These are phyloP conservation scores for Phanerodontia chrysosporium DNA, from an alignment of 768 basidiomycete species.

Conservation along the genomic window DNA sequence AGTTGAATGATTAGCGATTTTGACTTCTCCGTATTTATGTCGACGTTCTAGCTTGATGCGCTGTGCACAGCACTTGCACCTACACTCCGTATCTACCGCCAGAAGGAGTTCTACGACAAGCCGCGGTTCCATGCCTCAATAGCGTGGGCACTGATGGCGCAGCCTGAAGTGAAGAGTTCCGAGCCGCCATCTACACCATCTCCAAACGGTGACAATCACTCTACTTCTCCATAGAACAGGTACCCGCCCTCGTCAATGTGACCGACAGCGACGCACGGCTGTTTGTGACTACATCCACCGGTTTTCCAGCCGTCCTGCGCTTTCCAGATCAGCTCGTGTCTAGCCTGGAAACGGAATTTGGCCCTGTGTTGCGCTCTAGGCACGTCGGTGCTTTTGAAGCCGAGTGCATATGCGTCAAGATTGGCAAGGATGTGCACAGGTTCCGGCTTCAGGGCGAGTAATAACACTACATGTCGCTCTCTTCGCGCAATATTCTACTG, in stretches of 20 bases:
- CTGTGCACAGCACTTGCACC: conserved; percentile 57
- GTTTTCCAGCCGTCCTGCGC: conserved; percentile 45
- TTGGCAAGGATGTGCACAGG: conserved; percentile 59
- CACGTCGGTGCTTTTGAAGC: conserved; percentile 48
- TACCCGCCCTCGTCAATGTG: neutral
- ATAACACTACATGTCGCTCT: neutral
- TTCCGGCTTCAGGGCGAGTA: conserved; percentile 20
- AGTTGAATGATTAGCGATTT: conserved; percentile 11
- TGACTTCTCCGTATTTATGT: neutral
- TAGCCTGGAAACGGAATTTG: conserved; percentile 46
- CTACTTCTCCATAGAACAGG: neutral
- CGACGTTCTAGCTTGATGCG: conserved; percentile 45
- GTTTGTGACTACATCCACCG: conserved; percentile 5
- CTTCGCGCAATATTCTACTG: too few species aligned
- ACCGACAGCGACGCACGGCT: conserved; percentile 8
- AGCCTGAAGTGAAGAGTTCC: neutral
- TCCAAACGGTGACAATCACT: neutral
- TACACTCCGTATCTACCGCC: conserved; percentile 53
- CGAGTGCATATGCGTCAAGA: conserved; percentile 54
- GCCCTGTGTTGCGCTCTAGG: conserved; percentile 33
- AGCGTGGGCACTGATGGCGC: conserved; percentile 71
- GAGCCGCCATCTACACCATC: neutral
- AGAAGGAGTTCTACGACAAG: conserved; percentile 73
- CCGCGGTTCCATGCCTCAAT: conserved; percentile 90
- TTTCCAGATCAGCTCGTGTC: conserved; percentile 48